These are phyloP conservation scores for Candida rishiriensis DNA, from an alignment of 805 yeast genomes.

Conservation along the genomic window DNA sequence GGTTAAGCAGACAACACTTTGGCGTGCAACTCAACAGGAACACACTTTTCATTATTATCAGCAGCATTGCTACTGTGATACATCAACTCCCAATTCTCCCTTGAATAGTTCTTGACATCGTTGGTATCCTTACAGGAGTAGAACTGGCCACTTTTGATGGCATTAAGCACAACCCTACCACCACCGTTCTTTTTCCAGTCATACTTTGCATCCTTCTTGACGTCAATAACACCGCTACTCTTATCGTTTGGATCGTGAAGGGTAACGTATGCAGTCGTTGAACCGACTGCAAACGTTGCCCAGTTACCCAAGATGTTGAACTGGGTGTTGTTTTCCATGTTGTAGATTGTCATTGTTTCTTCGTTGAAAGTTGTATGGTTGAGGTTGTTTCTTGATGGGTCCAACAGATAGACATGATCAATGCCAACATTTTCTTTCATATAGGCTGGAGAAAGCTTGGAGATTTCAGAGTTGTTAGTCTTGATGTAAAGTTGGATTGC, in stretches of 20 bases:
- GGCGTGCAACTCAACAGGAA: too few relatives aligned
- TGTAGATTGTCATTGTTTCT: conserved; percentile 2
- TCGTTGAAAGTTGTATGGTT: conserved; percentile 8
- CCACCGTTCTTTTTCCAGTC: conserved; percentile 1
- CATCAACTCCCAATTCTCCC: conserved; percentile 21
- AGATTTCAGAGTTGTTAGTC: not conserved
- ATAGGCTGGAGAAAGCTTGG: conserved; percentile 6
- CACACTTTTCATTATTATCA: too few relatives aligned
- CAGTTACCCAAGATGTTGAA: conserved; percentile 9
- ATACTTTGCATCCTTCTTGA: not conserved
- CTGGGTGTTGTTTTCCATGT: conserved; percentile 7
- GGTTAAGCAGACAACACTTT: too few relatives aligned
- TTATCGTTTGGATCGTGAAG: conserved; percentile 4
- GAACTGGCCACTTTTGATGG: conserved; percentile 17
- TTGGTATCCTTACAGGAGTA: conserved; percentile 35
- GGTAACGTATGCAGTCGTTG: conserved; percentile 3
- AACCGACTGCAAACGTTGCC: conserved; percentile 9
- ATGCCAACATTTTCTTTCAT: conserved; percentile 16
- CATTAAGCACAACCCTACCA: conserved; percentile 12
- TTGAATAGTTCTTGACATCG: conserved; percentile 38
- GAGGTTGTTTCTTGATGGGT: conserved; percentile 7
- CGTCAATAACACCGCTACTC: conserved; percentile 3
- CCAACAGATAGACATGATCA: conserved; percentile 12
- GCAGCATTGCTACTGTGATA: conserved; percentile 10
- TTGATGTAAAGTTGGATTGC: not conserved